Evolutionary conservation across 495 filamentous ascomycete genomes (phyloP), one percentile per base, ranked within the genome.

Genomic region (Penicillium tannophilum): DNA sequence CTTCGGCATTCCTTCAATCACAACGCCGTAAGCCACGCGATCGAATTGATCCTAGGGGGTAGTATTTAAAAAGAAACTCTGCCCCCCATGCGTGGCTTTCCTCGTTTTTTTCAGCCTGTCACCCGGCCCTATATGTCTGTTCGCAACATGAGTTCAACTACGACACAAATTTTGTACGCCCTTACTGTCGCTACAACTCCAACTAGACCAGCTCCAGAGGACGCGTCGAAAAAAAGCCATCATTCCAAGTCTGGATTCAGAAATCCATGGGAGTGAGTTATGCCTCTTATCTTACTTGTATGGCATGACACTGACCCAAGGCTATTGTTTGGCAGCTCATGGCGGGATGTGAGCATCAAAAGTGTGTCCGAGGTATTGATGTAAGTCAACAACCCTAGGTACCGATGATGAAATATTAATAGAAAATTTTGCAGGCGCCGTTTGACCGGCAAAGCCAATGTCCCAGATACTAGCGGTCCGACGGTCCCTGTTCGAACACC

Each of bases 401-500:
- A 28, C n/a, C 41, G 24, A 24, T 20, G 28, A 23, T 52, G 12
- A 33, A 3, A 51, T 23, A 17, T 42, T 63, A 10, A 43, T 11
- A 1, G 20, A 23, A 28, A n/a, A 30, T 54, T 28, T 24, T 10
- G 16, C 47, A 89, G 84, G 69, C 79, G 88, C 39, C 74, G 76
- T 26, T 9, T 90, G 4, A 79, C 73, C 10, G 90, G 90, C 19
- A 74, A 81, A 56, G 70, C 71, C 35, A 87, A 88, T 52, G 63
- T 70, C 8, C 87, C 88, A 16, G 79, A 86, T 65, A 90, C 83
- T 11, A 87, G 80, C 3, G 83, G 83, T 17, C 88, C 84, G 19
- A 89, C 84, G 4, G 85, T 93, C 16, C 76, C 86, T 4, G 84
- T 93, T 20, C 81, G 79, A 56, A 82, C 82, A 57, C 91, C 93